Evolutionary conservation across 495 filamentous ascomycete genomes (phyloP), one percentile per base, ranked within the genome.

Genomic region (Penicillium longicatenatum): DNA sequence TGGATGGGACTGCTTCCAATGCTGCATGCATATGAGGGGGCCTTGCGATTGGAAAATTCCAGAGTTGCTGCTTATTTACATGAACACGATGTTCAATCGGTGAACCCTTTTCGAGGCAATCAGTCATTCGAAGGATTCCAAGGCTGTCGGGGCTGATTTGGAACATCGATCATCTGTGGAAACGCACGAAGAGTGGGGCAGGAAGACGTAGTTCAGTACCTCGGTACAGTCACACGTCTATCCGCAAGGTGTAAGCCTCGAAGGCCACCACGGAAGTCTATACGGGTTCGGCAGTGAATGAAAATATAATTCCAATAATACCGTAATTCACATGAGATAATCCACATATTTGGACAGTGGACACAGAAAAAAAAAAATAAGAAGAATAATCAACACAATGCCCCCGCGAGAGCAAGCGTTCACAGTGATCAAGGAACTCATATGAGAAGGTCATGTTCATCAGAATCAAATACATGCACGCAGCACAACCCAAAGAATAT

Each of bases 271-370:
- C 1, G 9, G 4, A 14, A 8, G 12, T 35, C 31, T 35, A 35
- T 10, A 35, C 3, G 7, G 0, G 7, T 26, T 26, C 7, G 26
- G 26, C 26, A 26, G 3, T 26, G 24, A 26, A 26, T 26, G 26
- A 26, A 26, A 6, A 26, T 26, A 6, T 26, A 26, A 44, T 3
- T 16, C 17, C 21, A 42, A 52, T 31, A 30, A 26, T 51, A 41
- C 52, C 49, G 49, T 26, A 48, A 58, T 58, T 58, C 56, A 58
- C 56, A 58, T 48, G 42, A 58, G 49, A 24, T 45, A 37, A 58
- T 30, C 54, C 9, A 26, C 30, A 39, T 52, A 58, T 11, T 58
- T 53, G 42, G 29, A 58, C 56, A 54, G 45, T 21, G n/a, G 19
- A 53, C 21, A 29, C 0, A 30, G 31, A 53, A 43, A 43, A 16